Base-by-base conservation (phyloP, 2,329 filamentous ascomycete genomes). In the Xylariaceae sp. region DNA sequence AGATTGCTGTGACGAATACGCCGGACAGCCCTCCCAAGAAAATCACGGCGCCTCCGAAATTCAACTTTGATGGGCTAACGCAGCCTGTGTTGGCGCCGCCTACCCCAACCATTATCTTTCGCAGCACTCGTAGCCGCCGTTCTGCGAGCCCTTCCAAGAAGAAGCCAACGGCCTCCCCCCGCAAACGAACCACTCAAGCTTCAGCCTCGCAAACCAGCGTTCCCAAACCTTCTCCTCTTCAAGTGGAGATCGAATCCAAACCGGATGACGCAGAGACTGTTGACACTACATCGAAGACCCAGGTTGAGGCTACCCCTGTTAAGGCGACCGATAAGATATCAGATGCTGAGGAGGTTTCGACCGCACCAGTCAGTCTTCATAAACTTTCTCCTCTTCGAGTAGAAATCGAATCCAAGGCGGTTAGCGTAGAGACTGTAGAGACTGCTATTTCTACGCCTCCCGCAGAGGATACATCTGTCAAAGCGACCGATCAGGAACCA, bases 1-100 rank as follows among this genome's bases (percentile, higher is more conserved):
- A 92, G 34, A 96, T 97, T 61, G 72, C 78, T 49, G 72, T 79
- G 34, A 77, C 79, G 6, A 71, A 79, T 79, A 51, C 80, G 56
- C 79, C 83, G 30, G 84, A 85, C 65, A 88, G 87, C 65, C 83
- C 90, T 57, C 82, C 86, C 64, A 92, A 90, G 77, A 84, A 81
- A 62, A 96, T 97, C 65, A 77, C 83, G 13, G 86, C 90, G 23
- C 94, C 94, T 51, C 94, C 94, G 18, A 88, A 86, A 66, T 96
- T 89, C 70, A 86, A 89, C 55, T 56, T 61, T 17, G 65, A 86
- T 35, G 76, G 81, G 61, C 73, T 75, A 57, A 61, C 67, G 37
- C 73, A 76, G 58, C 74, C 76, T 50, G 69, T 73, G 9, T 73
- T 83, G 44, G 76, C 76, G 7, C 80, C 82, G 23, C 80, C 80